These are phyloP conservation scores for Grifola frondosa DNA, from an alignment of 1,284 basidiomycete species.

Conservation along the genomic window DNA sequence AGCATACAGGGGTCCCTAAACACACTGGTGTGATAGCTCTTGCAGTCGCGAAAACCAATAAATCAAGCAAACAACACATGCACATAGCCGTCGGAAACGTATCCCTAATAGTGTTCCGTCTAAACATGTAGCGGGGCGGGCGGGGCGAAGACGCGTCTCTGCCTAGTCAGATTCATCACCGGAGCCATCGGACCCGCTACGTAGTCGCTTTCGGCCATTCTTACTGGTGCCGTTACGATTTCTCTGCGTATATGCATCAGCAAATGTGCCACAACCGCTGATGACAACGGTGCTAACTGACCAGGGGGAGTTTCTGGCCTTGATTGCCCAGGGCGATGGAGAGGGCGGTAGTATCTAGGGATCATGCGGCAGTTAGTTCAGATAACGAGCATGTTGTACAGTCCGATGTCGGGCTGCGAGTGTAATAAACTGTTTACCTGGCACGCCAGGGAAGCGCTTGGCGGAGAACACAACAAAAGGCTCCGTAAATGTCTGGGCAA, in stretches of 20 bases:
- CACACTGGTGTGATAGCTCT: conserved; percentile 17
- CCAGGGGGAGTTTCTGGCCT: conserved; percentile 87
- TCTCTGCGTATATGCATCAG: conserved; percentile 43
- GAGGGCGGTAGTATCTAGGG: conserved; percentile 78
- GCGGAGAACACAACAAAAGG: conserved; percentile 89
- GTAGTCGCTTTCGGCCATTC: conserved; percentile 44
- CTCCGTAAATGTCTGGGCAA: conserved; percentile 85
- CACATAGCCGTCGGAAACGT: too few relatives aligned
- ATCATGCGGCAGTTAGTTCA: conserved; percentile 11
- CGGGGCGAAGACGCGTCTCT: conserved; percentile 12
- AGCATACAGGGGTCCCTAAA: conserved; percentile 11
- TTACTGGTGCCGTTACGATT: conserved; percentile 67
- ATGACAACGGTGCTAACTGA: conserved; percentile 37
- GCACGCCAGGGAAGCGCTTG: conserved; percentile 90
- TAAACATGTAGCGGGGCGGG: too few relatives aligned
- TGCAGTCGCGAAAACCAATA: conserved; percentile 13
- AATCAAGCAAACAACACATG: conserved; percentile 15
- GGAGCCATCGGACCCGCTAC: conserved; percentile 47
- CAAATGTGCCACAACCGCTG: conserved; percentile 5
- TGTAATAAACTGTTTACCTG: conserved; percentile 60
- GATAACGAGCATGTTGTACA: conserved; percentile 8
- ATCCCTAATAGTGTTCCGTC: too few relatives aligned
- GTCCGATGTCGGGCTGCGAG: conserved; percentile 3
- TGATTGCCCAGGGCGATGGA: conserved; percentile 91
- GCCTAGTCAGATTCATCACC: conserved; percentile 51